Evolutionary conservation across 1,284 basidiomycete genomes (phyloP).

Genomic region (Ceraceosorus bombacis): DNA sequence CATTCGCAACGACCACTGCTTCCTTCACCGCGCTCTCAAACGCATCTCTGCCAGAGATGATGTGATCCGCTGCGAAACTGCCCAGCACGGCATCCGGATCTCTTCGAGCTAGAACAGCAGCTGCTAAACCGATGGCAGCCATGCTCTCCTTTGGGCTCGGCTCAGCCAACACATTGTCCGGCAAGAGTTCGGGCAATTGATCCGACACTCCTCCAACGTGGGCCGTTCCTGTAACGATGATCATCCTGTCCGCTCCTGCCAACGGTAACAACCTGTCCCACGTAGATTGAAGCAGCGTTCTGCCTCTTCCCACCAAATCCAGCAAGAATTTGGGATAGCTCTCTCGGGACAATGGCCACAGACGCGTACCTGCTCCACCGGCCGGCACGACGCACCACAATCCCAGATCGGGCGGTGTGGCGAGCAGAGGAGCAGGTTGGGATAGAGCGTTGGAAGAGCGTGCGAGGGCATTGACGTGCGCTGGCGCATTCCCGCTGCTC

Average conservation of each 20-base stretch:
- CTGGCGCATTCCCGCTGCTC: constrained; percentile 6
- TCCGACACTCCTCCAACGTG: constrained; percentile 12
- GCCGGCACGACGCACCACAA: constrained; percentile 47
- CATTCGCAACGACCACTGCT: constrained; percentile 42
- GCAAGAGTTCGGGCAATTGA: constrained; percentile 11
- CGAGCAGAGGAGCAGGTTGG: constrained; percentile 30
- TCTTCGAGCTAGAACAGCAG: constrained; percentile 39
- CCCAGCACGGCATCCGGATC: constrained; percentile 46
- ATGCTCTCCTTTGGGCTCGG: constrained; percentile 16
- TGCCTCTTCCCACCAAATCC: constrained; percentile 11
- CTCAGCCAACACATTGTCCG: constrained; percentile 12
- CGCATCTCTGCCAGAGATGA: constrained; percentile 45
- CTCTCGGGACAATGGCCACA: constrained; percentile 15
- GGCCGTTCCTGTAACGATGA: constrained; percentile 13
- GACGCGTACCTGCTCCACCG: constrained; percentile 20
- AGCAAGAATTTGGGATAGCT: constrained; percentile 16
- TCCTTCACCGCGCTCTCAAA: constrained; percentile 46
- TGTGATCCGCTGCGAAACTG: constrained; percentile 48
- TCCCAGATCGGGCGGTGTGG: constrained; percentile 38
- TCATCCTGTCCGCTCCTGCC: constrained; percentile 1
- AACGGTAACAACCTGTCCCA: constrained; percentile 15
- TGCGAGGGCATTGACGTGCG: constrained; percentile 14
- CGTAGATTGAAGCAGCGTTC: constrained; percentile 14
- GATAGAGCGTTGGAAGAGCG: constrained; percentile 10
- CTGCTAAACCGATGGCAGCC: constrained; percentile 36